Evolutionary conservation across 163 green algal genomes (phyloP), one percentile per base, ranked within the genome.

Genomic region (Coccomyxa subellipsoidea): DNA sequence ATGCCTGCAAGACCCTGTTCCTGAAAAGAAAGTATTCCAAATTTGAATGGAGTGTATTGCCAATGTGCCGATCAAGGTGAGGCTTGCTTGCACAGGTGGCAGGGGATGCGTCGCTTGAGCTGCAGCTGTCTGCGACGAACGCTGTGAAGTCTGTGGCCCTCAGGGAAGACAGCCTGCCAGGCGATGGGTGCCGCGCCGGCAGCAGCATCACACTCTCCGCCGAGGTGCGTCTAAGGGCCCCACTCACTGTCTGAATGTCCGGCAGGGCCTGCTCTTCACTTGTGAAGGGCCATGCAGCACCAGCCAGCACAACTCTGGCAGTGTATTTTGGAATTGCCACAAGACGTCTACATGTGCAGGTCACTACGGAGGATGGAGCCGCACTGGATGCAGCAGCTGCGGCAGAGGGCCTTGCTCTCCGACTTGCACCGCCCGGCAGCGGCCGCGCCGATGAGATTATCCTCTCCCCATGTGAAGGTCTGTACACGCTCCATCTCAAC

Each of bases 321-420:
- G n/a, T n/a, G n/a, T n/a, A n/a, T n/a, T n/a, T n/a, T n/a, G n/a
- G n/a, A n/a, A n/a, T n/a, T n/a, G n/a, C n/a, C n/a, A n/a, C 18
- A 72, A 35, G 18, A 21, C 25, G 8, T 18, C 69, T 92, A 32
- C n/a, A 70, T 18, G 83, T 92, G 34, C 76, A 82, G 38, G 66
- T 92, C 3, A 38, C 82, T 3, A 96, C 90, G 0, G 92, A 95
- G 81, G 89, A 95, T 79, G 84, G 84, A n/a, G 10, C 80, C 38
- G 79, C 89, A 21, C 80, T 96, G 84, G 81, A 87, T 5, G 70
- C 54, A 0, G 89, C 90, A 0, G 87, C 77, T 2, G 89, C 89
- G 6, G 31, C 23, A 0, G 79, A 85, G 2, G 84, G 85, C 21
- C 85, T 96, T 0, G 59, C 66, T 7, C 72, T 96, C 1, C 75